Evolutionary conservation across 106 monocot species (phyloP), one percentile per base, ranked within the genome.

Genomic region (Triglochin maritima): DNA sequence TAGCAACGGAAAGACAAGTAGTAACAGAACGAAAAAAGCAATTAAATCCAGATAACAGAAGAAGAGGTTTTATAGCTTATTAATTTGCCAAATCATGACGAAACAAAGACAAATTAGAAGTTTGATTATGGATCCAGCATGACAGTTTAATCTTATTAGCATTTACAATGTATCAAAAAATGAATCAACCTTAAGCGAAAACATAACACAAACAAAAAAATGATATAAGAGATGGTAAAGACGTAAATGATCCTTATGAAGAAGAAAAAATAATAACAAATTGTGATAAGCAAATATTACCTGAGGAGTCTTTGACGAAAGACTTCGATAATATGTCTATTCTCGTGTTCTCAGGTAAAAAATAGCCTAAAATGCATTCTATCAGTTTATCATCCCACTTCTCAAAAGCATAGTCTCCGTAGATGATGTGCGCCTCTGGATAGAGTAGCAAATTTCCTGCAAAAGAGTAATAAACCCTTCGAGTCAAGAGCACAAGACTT

Each of bases 371-470:
- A 61, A 88, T 61, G 71, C 82, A 64, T 50, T 86, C 69, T 60
- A 96, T 63, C 70, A 96, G 78, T 64, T 81, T 76, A 17, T 79
- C 81, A 78, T 90, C 96, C 96, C 96, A 96, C 49, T 74, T 64
- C 76, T 96, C 88, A 76, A 80, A 88, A 68, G 87, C 86, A 88
- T 96, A 91, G 64, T 90, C 90, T 49, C 96, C 96, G 84, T 83
- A 88, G 62, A 96, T 83, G 5, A 88, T 80, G 72, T 96, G 90
- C 46, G 88, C 81, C 60, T 96, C 84, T 41, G 85, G 75, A 78
- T 91, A 96, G 65, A 80, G 79, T 59, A 83, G 73, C 58, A 88
- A 60, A 78, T 88, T 96, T 70, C 88, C 96, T 96, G 90, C 71
- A 85, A 49, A 72, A 80, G 60, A 70, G 69, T 29, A 56, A 43